Evolutionary conservation across 495 filamentous ascomycete species (phyloP).

Genomic region (Hypoxylon fragiforme): DNA sequence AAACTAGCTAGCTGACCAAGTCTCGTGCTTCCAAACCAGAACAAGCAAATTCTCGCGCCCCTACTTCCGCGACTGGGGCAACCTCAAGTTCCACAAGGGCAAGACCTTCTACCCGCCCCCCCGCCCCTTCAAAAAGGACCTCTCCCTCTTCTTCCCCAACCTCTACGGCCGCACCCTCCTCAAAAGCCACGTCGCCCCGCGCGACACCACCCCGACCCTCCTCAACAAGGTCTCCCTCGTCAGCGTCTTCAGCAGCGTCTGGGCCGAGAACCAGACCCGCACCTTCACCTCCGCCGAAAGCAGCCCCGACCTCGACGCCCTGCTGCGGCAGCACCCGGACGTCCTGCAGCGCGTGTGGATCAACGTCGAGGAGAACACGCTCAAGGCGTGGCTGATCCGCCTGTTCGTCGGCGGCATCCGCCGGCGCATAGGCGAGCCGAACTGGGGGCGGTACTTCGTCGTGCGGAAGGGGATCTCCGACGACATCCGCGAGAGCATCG

Average conservation of each 20-base stretch:
- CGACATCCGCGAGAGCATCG: slow-evolving; percentile 74
- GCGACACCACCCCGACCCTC: slow-evolving; percentile 74
- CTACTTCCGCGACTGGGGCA: slow-evolving; percentile 92
- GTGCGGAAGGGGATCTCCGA: slow-evolving; percentile 76
- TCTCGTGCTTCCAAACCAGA: too few relatives aligned
- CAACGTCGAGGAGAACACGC: slow-evolving; percentile 78
- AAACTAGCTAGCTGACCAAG: too few relatives aligned
- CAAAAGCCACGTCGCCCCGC: slow-evolving; percentile 39
- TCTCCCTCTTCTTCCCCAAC: slow-evolving; percentile 92
- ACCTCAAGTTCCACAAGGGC: slow-evolving; percentile 77
- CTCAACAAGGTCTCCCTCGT: slow-evolving; percentile 75
- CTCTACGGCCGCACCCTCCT: slow-evolving; percentile 75
- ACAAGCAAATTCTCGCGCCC: slow-evolving; percentile 68
- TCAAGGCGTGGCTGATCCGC: slow-evolving; percentile 75
- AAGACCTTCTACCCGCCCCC: slow-evolving; percentile 85
- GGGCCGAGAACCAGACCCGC: slow-evolving; percentile 80
- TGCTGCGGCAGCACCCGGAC: slow-evolving; percentile 50
- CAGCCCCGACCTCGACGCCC: slow-evolving; percentile 66
- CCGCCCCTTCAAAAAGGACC: slow-evolving; percentile 71
- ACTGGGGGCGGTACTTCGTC: slow-evolving; percentile 79
- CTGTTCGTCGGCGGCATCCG: slow-evolving; percentile 68
- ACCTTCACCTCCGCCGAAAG: slow-evolving; percentile 65
- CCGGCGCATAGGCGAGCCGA: slow-evolving; percentile 54
- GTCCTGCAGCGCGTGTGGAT: slow-evolving; percentile 75
- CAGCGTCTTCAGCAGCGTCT: slow-evolving; percentile 74